These are phyloP conservation scores for Chimonanthus salicifolius DNA, from an alignment of 164 flowering plant species.

Conservation along the genomic window DNA sequence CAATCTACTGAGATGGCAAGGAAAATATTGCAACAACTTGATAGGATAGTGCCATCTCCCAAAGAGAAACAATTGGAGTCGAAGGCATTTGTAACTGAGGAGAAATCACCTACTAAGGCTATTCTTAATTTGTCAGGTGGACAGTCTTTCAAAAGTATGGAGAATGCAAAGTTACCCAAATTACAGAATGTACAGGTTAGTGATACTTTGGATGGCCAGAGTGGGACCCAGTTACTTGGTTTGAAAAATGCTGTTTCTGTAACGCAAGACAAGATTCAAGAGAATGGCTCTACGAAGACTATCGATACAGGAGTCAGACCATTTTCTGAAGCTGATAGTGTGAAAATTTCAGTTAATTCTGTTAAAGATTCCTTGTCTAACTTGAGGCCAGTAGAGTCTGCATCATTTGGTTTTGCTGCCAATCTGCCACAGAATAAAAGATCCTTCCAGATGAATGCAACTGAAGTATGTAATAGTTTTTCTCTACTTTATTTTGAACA, in stretches of 20 bases:
- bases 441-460: slow-evolving; percentile 77
- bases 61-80: slow-evolving; percentile 48
- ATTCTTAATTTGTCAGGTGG: slow-evolving; percentile 54
- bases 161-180: slow-evolving; percentile 49
- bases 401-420: slow-evolving; percentile 6
- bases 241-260: slow-evolving; percentile 15
- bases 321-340: slow-evolving; percentile 17
- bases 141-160: slow-evolving; percentile 64
- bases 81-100: slow-evolving; percentile 33
- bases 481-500: neutral
- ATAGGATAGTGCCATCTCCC: slow-evolving; percentile 48
- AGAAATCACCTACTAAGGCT: slow-evolving; percentile 43
- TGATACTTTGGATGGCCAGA: slow-evolving; percentile 19
- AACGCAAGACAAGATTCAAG: slow-evolving; percentile 26
- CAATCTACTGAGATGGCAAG: slow-evolving; percentile 71
- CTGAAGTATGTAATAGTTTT: neutral
- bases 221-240: slow-evolving; percentile 9
- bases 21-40: slow-evolving; percentile 75
- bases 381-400: slow-evolving; percentile 19
- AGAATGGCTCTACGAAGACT: slow-evolving; percentile 30
- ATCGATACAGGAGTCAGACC: slow-evolving; percentile 7
- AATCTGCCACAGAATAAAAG: slow-evolving; percentile 33
- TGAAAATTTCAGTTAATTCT: slow-evolving; percentile 9
- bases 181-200: slow-evolving; percentile 23
- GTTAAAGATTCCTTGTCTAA: slow-evolving; percentile 15